phyloP scores from a whole-genome alignment of 2,329 filamentous ascomycete species.

The Pyricularia grisea region DNA sequence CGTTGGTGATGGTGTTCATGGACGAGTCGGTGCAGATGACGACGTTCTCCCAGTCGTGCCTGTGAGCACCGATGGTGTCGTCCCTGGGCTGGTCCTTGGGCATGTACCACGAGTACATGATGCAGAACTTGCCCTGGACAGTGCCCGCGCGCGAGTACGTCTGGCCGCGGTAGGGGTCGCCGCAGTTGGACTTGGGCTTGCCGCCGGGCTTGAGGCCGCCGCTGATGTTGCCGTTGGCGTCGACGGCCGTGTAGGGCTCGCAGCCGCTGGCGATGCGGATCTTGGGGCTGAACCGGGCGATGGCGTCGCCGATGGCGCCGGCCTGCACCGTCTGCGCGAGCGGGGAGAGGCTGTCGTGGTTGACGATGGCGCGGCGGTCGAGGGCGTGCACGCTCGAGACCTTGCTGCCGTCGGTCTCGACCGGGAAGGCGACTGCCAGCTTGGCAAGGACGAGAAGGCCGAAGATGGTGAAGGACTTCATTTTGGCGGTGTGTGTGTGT shows the following conservation, averaged over 20 bases:
- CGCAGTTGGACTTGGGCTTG: slow-evolving; percentile 19
- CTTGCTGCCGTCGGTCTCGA: not conserved
- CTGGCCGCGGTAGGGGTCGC: slow-evolving; percentile 20
- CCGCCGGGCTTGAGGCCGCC: slow-evolving; percentile 20
- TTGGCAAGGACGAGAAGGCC: not conserved
- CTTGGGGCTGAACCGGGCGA: slow-evolving; percentile 12
- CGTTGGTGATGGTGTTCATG: slow-evolving; percentile 19
- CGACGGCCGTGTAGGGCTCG: slow-evolving; percentile 14
- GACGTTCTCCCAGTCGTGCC: slow-evolving; percentile 26
- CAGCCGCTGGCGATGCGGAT: slow-evolving; percentile 17
- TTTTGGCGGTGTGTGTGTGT: no score
- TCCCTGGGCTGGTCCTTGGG: slow-evolving; percentile 29
- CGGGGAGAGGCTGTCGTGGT: slow-evolving; percentile 3
- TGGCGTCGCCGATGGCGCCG: slow-evolving; percentile 9
- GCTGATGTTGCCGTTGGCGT: slow-evolving; percentile 13
- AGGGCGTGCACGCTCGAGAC: not conserved
- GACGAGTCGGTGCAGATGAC: slow-evolving; percentile 21
- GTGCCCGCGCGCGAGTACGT: slow-evolving; percentile 22
- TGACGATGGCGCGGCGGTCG: not conserved
- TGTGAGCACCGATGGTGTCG: slow-evolving; percentile 21
- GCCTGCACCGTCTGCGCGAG: slow-evolving; percentile 14
- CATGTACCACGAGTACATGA: slow-evolving; percentile 33
- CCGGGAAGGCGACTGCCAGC: not conserved
- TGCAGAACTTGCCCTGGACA: slow-evolving; percentile 17
- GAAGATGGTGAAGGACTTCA: not conserved